Conservation (phyloP, 306 rosid genomes). For the Acmispon strigosus region DNA sequence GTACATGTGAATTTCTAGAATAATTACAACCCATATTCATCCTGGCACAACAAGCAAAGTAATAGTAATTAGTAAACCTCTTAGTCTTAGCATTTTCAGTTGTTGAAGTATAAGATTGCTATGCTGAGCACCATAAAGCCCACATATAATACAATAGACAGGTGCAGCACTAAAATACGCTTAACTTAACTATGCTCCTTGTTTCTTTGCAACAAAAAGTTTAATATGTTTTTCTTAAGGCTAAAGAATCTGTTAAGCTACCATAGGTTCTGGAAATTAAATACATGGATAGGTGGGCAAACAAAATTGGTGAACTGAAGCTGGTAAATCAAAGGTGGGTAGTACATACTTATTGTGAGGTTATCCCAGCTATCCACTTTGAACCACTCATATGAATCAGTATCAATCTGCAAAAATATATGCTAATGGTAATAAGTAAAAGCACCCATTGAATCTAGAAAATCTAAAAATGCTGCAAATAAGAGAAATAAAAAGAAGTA, state of each 20-base stretch:
- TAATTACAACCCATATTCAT: not conserved
- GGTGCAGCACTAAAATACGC: not conserved
- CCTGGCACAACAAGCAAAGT: not conserved
- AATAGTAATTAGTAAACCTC: not conserved
- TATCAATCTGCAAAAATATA: constrained; percentile 41
- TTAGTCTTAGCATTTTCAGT: not conserved
- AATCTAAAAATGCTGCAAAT: not conserved
- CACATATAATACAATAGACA: constrained; percentile 6
- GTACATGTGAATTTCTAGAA: not conserved
- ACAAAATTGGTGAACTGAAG: not conserved
- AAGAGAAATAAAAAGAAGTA: not conserved
- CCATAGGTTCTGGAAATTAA: not conserved
- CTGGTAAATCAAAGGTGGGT: not conserved
- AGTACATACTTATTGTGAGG: constrained; percentile 53
- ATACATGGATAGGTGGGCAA: not conserved
- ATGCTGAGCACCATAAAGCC: not conserved
- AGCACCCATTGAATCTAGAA: not conserved
- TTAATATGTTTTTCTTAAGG: not conserved
- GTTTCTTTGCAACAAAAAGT: constrained; percentile 4
- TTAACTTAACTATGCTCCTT: not conserved
- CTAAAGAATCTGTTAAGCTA: not conserved
- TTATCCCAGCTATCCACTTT: constrained; percentile 78
- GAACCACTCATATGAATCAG: constrained; percentile 50
- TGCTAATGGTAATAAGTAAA: constrained; percentile 14
- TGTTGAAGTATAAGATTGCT: not conserved